phyloP scores from a whole-genome alignment of 805 yeast species.

The Schizosaccharomyces osmophilus region DNA sequence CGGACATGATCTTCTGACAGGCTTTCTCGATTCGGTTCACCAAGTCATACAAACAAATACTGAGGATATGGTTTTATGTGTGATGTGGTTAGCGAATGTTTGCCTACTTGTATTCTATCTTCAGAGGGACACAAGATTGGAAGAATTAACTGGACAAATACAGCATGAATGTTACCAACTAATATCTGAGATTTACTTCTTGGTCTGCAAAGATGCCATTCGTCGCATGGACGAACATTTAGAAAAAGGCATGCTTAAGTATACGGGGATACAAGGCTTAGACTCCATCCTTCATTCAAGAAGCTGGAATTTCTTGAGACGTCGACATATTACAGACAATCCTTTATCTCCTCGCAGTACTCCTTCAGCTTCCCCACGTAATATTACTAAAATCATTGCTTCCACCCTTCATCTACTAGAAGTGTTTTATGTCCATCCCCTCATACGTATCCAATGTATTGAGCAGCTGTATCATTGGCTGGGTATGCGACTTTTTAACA shows the following conservation, averaged over 20 bases:
- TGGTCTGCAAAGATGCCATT: slow-evolving; percentile 16
- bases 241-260: slow-evolving; percentile 26
- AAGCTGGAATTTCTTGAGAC: slow-evolving; percentile 36
- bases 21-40: slow-evolving; percentile 9
- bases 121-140: slow-evolving; percentile 11
- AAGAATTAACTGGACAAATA: slow-evolving; percentile 19
- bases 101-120: slow-evolving; percentile 59
- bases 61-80: slow-evolving; percentile 20
- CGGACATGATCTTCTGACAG: slow-evolving; percentile 13
- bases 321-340: slow-evolving; percentile 14
- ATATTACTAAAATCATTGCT: slow-evolving; percentile 62
- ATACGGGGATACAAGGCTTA: slow-evolving; percentile 61
- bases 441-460: slow-evolving; percentile 53
- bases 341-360: slow-evolving; percentile 69
- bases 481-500: slow-evolving; percentile 47
- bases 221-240: slow-evolving; percentile 14
- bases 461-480: slow-evolving; percentile 61
- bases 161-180: slow-evolving; percentile 13
- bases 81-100: slow-evolving; percentile 73
- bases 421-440: slow-evolving; percentile 54
- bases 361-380: slow-evolving; percentile 72
- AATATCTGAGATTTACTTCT: slow-evolving; percentile 14
- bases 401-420: slow-evolving; percentile 70
- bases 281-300: slow-evolving; percentile 52
- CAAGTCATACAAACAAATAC: slow-evolving; percentile 13